phyloP scores from a whole-genome alignment of 192 early-diverging fungal genomes.

The Martensiomyces pterosporus region DNA sequence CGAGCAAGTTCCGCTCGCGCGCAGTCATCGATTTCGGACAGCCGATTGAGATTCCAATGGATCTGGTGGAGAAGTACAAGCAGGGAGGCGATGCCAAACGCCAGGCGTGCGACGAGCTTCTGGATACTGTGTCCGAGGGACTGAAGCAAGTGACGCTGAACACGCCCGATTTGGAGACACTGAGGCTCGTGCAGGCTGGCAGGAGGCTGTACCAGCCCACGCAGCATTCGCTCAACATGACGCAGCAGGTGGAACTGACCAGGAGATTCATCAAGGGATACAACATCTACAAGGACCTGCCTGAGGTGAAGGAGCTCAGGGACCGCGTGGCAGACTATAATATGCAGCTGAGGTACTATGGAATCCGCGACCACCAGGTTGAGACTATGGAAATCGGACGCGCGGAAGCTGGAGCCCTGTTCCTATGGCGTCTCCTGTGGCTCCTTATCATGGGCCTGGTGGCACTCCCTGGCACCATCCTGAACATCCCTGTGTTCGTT shows the following conservation, averaged over 20 bases:
- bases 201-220: slow-evolving; percentile 87
- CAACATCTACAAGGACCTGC: slow-evolving; percentile 74
- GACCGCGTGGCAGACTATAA: slow-evolving; percentile 81
- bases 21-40: slow-evolving; percentile 98
- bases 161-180: slow-evolving; percentile 87
- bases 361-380: slow-evolving; percentile 95
- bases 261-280: slow-evolving; percentile 86
- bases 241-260: slow-evolving; percentile 84
- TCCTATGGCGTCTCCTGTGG: slow-evolving; percentile 66
- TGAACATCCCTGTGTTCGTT: slow-evolving; percentile 50
- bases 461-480: slow-evolving; percentile 77
- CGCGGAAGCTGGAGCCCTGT: slow-evolving; percentile 58
- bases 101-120: slow-evolving; percentile 71
- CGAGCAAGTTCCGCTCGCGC: slow-evolving; percentile 89
- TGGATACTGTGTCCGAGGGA: slow-evolving; percentile 73
- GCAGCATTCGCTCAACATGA: slow-evolving; percentile 78
- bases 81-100: slow-evolving; percentile 79
- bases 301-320: slow-evolving; percentile 73
- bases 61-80: slow-evolving; percentile 80
- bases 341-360: slow-evolving; percentile 84
- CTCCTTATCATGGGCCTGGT: slow-evolving; percentile 70
- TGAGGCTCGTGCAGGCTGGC: slow-evolving; percentile 85
- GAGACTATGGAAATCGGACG: slow-evolving; percentile 70
- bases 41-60: slow-evolving; percentile 72
- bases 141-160: slow-evolving; percentile 89